A percentile compares a stretch with the other conserved stretches of the same genome.
phyloP scores from a whole-genome alignment of 225 moss, liverwort and hornwort genomes.

The Pleurozium schreberi region DNA sequence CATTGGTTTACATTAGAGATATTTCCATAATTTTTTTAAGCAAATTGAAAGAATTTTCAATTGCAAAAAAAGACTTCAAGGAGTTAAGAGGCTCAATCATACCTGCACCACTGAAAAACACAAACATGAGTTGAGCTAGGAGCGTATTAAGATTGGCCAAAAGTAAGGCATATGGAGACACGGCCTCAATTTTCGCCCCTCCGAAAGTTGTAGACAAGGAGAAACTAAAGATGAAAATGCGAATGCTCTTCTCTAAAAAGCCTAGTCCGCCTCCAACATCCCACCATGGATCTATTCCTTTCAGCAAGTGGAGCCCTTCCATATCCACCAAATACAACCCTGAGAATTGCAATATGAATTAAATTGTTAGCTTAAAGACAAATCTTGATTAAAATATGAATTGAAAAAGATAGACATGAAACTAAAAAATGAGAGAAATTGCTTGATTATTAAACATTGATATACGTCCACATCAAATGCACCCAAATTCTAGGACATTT shows the following conservation, averaged over 20 bases:
- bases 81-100: not conserved
- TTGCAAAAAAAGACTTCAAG: too few relatives aligned
- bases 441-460: not conserved
- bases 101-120: slow-evolving; percentile 65
- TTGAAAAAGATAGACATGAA: not conserved
- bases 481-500: not conserved
- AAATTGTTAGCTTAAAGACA: not conserved
- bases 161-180: slow-evolving; percentile 41
- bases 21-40: not conserved
- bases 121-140: slow-evolving; percentile 54
- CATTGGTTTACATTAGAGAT: not conserved
- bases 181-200: slow-evolving; percentile 40
- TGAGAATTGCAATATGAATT: not conserved
- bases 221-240: slow-evolving; percentile 57
- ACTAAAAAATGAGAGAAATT: not conserved
- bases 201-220: slow-evolving; percentile 53
- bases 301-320: slow-evolving; percentile 34
- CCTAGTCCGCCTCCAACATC: not conserved
- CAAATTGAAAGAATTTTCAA: not conserved
- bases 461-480: not conserved
- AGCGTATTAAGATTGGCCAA: slow-evolving; percentile 60
- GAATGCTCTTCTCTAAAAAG: slow-evolving; percentile 29
- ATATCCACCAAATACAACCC: slow-evolving; percentile 49
- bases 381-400: not conserved
- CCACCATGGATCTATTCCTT: slow-evolving; percentile 17